phyloP scores from a whole-genome alignment of 176 grass and related monocot genomes.

The Otatea glauca region DNA sequence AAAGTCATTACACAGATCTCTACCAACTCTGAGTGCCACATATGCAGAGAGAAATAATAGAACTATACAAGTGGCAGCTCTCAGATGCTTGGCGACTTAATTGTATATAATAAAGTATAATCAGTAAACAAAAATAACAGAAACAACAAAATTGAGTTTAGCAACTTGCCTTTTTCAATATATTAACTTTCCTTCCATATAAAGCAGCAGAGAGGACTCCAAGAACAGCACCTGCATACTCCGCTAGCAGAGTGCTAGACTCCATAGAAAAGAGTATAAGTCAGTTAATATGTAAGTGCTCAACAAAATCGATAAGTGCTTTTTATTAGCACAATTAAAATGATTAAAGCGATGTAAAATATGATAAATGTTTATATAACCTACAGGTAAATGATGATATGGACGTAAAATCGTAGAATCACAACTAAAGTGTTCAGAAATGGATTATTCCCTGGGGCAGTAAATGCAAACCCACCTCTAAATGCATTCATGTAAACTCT shows the following conservation, averaged over 20 bases:
- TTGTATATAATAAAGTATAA: not conserved
- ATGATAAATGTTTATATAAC: not conserved
- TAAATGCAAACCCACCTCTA: constrained; percentile 11
- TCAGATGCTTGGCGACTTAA: not conserved
- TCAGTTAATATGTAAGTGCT: constrained; percentile 41
- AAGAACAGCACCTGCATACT: constrained; percentile 97
- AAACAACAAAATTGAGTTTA: not conserved
- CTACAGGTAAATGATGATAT: constrained; percentile 3
- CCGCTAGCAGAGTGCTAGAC: constrained; percentile 78
- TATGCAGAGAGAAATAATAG: constrained; percentile 28
- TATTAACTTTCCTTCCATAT: constrained; percentile 84
- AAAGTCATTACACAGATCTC: constrained; percentile 2
- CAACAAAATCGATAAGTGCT: not conserved
- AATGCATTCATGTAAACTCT: constrained; percentile 31
- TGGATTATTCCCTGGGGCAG: not conserved
- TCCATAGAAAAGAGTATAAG: constrained; percentile 53
- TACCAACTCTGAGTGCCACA: not conserved
- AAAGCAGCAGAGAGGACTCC: constrained; percentile 95
- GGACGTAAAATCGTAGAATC: not conserved
- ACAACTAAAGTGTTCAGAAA: not conserved
- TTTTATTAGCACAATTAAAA: constrained; percentile 25
- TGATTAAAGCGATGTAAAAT: not conserved
- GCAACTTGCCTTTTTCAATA: constrained; percentile 82
- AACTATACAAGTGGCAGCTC: not conserved
- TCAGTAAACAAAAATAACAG: not conserved